These are phyloP conservation scores for Lasiosphaeria ovina DNA, from an alignment of 495 filamentous ascomycete genomes.

Conservation along the genomic window DNA sequence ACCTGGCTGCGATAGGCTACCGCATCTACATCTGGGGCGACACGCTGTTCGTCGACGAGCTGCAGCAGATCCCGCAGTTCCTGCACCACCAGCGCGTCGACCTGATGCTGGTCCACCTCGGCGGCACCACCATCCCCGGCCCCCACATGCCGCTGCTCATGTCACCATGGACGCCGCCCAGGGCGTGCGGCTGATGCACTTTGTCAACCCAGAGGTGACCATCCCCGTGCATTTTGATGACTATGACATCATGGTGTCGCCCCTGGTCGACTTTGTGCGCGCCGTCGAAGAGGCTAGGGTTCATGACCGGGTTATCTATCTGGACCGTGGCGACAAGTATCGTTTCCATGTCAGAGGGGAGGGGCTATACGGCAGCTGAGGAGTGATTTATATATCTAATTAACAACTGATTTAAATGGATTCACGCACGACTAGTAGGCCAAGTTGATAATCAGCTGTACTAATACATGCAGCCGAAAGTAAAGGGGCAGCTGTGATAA, in stretches of 20 bases:
- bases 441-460: no score
- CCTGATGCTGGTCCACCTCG: constrained; percentile 66
- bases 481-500: no score
- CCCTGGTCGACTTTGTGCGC: constrained; percentile 59
- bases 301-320: constrained; percentile 54
- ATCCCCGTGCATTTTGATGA: constrained; percentile 73
- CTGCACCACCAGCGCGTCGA: constrained; percentile 53
- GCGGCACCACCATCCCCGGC: constrained; percentile 64
- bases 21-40: constrained; percentile 73
- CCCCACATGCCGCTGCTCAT: constrained; percentile 57
- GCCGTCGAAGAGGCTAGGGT: constrained; percentile 53
- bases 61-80: constrained; percentile 54
- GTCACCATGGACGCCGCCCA: constrained; percentile 72
- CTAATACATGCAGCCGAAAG: no score
- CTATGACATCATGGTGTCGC: constrained; percentile 60
- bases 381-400: no score
- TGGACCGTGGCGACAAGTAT: constrained; percentile 61
- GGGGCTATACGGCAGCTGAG: not conserved
- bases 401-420: no score
- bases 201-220: constrained; percentile 62
- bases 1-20: constrained; percentile 50
- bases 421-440: no score
- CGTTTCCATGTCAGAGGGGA: constrained; percentile 45
- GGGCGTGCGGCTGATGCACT: constrained; percentile 57
- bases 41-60: constrained; percentile 64